A percentile compares a stretch with the other conserved stretches of the same genome.
Evolutionary conservation across 2,329 filamentous ascomycete genomes (phyloP).

Genomic region (Colletotrichum simmondsii): DNA sequence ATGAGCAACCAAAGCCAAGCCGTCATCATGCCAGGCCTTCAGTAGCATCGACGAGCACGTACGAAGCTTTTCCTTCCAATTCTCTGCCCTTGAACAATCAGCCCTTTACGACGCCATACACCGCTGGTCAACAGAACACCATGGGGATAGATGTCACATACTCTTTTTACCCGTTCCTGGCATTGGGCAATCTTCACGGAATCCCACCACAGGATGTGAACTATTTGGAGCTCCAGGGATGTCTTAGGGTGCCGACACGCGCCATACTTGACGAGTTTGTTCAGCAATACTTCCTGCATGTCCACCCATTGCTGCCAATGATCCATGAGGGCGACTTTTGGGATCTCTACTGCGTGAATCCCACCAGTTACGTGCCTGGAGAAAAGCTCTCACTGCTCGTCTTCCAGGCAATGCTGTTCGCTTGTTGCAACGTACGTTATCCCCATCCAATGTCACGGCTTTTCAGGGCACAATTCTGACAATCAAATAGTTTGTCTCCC

Average conservation of each 20-base stretch:
- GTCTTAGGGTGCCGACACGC: slow-evolving; percentile 55
- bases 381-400: slow-evolving; percentile 55
- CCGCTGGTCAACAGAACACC: slow-evolving; percentile 40
- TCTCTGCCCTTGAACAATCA: background rate
- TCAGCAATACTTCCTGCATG: slow-evolving; percentile 58
- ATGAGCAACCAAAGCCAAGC: slow-evolving; percentile 1
- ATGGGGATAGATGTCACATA: slow-evolving; percentile 50
- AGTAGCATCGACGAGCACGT: slow-evolving; percentile 20
- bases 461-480: background rate
- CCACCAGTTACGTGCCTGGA: slow-evolving; percentile 28
- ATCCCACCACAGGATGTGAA: slow-evolving; percentile 58
- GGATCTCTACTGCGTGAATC: slow-evolving; percentile 51
- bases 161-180: slow-evolving; percentile 55
- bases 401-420: slow-evolving; percentile 57
- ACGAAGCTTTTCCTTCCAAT: background rate
- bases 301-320: slow-evolving; percentile 56
- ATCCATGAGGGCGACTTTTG: slow-evolving; percentile 57
- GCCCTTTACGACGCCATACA: slow-evolving; percentile 33
- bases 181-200: slow-evolving; percentile 45
- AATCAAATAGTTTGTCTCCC: slow-evolving; percentile 50
- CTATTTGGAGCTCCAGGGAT: slow-evolving; percentile 58
- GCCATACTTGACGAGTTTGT: slow-evolving; percentile 58
- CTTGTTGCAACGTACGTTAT: slow-evolving; percentile 50
- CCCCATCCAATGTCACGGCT: background rate
- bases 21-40: background rate